Percentiles rank a stretch among this genome's conserved stretches.
Evolutionary conservation across 2,329 filamentous ascomycete genomes (phyloP).

Genomic region (Iodosphaeria phyllophila): DNA sequence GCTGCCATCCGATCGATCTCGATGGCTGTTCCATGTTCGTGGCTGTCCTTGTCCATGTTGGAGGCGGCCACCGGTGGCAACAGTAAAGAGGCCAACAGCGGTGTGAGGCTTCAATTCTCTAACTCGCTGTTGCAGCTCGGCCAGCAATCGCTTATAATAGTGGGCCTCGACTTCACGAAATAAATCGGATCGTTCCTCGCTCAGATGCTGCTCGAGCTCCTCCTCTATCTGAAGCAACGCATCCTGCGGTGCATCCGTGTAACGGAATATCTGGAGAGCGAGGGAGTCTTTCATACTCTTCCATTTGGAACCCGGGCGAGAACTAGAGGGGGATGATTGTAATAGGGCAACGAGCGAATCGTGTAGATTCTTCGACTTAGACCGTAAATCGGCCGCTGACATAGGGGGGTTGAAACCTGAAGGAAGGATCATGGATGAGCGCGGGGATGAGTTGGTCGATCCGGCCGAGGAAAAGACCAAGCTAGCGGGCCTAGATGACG

Average conservation of each 20-base stretch:
- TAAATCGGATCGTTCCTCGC: conserved; percentile 20
- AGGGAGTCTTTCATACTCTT: conserved; percentile 30
- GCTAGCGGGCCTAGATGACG: conserved; percentile 30
- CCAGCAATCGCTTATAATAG: conserved; percentile 28
- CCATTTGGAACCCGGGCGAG: conserved; percentile 27
- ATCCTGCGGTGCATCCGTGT: conserved; percentile 28
- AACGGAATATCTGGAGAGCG: conserved; percentile 40
- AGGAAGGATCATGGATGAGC: conserved; percentile 23
- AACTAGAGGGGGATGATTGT: conserved; percentile 26
- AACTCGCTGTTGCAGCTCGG: conserved; percentile 28
- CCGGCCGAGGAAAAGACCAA: conserved; percentile 28
- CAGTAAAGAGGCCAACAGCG: conserved; percentile 33
- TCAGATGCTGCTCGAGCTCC: conserved; percentile 26
- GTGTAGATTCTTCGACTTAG: conserved; percentile 29
- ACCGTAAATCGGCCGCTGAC: conserved; percentile 17
- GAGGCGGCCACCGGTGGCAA: conserved; percentile 31
- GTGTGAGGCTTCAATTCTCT: conserved; percentile 32
- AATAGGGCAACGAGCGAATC: conserved; percentile 33
- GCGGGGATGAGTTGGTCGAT: conserved; percentile 31
- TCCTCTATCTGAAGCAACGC: conserved; percentile 28
- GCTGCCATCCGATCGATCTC: conserved; percentile 11
- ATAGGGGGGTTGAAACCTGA: conserved; percentile 18
- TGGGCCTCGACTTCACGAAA: conserved; percentile 29
- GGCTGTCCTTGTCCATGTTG: conserved; percentile 17
- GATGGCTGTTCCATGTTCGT: conserved; percentile 15